phyloP scores from a whole-genome alignment of 345 rosid species.

The Firmiana major region DNA sequence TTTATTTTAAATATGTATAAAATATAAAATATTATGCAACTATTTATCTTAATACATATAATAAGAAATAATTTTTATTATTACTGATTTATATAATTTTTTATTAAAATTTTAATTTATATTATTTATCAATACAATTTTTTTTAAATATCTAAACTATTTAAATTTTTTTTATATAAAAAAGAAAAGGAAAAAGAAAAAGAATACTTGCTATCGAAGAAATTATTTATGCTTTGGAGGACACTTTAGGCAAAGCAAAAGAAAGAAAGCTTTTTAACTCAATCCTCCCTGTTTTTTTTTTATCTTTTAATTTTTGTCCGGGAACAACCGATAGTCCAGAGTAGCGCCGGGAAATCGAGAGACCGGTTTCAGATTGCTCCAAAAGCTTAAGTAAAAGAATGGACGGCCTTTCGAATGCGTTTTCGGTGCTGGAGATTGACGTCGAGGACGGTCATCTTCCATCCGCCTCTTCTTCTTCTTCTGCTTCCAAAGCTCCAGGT shows the following conservation, averaged over 20 bases:
- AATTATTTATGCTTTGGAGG: background rate
- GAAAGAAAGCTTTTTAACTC: background rate
- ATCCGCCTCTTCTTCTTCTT: background rate
- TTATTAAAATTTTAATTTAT: no score
- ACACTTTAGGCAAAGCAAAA: background rate
- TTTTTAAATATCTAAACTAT: no score
- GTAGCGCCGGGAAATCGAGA: background rate
- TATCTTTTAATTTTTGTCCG: no score
- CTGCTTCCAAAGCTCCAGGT: background rate
- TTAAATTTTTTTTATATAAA: no score
- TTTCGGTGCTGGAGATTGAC: constrained; percentile 6
- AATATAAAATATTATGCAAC: no score
- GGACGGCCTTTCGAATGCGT: background rate
- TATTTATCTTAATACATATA: no score
- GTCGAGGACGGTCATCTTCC: background rate
- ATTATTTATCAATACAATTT: no score
- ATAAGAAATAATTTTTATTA: no score
- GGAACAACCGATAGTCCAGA: background rate
- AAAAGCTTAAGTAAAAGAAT: background rate
- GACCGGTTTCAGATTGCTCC: background rate
- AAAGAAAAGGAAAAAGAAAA: no score
- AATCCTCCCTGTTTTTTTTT: background rate
- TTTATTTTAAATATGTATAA: no score
- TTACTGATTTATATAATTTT: no score
- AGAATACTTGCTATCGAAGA: background rate